Base-by-base conservation (phyloP, 106 monocot genomes). In the Triglochin maritima region DNA sequence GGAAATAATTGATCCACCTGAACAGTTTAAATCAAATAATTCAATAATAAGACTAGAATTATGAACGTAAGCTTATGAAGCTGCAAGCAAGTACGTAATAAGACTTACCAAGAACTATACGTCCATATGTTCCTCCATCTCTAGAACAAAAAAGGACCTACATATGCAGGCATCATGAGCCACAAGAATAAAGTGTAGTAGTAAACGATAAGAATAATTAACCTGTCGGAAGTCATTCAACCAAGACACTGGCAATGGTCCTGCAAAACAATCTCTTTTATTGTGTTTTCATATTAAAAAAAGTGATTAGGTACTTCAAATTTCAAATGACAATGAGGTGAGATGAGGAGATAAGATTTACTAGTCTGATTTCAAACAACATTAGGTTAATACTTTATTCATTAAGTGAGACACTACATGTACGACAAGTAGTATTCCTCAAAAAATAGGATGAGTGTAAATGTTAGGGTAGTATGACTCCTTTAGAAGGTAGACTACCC, bases 221-320 rank as follows among this genome's bases (percentile, higher is more conserved):
- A 91, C 91, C 84, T 74, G 82, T 43, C 46, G 76, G 73, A 91
- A 87, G 61, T 80, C 75, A 63, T 87, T 91, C 65, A 85, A 62
- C 87, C 80, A 87, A 78, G 80, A 56, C 68, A 87, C 17, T 47
- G 84, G 78, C 65, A 87, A 65, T 49, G 84, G 84, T 11, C 91
- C 91, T 91, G 71, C 59, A 50, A 64, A 83, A 49, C 29, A 56
- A 17, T 29, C 29, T 29, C 29, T 29, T 29, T 0, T 29, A 29
- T 29, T 29, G 29, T 29, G 29, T 29, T 29, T 1, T 29, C 29
- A 29, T 29, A 29, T 29, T 29, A 0, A 29, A 29, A 29, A 29
- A 29, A 29, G 29, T 29, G 29, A 29, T 29, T 29, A 29, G 29
- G 29, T 29, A 29, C 29, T 29, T 29, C 29, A 29, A 29, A 29